Conservation (phyloP, 495 filamentous ascomycete species). For the Neurospora hispaniola region DNA sequence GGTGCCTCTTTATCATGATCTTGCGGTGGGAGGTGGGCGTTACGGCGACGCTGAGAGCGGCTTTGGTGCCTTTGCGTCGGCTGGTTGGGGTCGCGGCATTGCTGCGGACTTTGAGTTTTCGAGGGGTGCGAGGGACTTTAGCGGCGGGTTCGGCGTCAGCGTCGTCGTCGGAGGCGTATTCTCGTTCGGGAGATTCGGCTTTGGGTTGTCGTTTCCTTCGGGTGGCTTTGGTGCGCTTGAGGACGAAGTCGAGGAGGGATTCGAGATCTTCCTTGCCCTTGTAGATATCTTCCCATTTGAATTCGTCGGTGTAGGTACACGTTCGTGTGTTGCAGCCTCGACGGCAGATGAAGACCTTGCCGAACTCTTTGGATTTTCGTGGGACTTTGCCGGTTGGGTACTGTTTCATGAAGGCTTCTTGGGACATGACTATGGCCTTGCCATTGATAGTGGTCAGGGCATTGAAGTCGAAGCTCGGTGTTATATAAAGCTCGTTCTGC, state of each 20-base stretch:
- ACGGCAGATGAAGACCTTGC: constrained; percentile 85
- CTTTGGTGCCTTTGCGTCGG: constrained; percentile 29
- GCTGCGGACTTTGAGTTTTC: constrained; percentile 19
- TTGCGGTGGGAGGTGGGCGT: constrained; percentile 61
- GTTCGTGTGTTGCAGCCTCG: constrained; percentile 81
- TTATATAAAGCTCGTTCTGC: constrained; percentile 86
- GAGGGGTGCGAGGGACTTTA: constrained; percentile 24
- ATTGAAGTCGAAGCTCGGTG: constrained; percentile 72
- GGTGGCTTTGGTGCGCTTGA: constrained; percentile 58
- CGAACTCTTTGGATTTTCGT: constrained; percentile 60
- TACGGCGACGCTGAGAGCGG: constrained; percentile 31
- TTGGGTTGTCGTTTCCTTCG: constrained; percentile 41
- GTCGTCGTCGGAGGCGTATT: constrained; percentile 35
- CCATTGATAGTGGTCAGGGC: constrained; percentile 85
- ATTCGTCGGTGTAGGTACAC: constrained; percentile 85
- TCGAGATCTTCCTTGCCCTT: constrained; percentile 52
- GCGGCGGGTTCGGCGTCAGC: constrained; percentile 36
- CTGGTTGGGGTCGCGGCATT: constrained; percentile 22
- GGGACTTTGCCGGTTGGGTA: constrained; percentile 74
- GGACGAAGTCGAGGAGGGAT: constrained; percentile 52
- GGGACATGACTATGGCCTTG: constrained; percentile 70
- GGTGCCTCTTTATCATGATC: constrained; percentile 76
- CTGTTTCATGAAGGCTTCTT: constrained; percentile 46
- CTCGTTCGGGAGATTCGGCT: constrained; percentile 28
- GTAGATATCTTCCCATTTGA: constrained; percentile 81